Percentiles rank a stretch among this genome's conserved stretches.
phyloP scores from a whole-genome alignment of 805 yeast genomes.

The Komagataella pastoris region DNA sequence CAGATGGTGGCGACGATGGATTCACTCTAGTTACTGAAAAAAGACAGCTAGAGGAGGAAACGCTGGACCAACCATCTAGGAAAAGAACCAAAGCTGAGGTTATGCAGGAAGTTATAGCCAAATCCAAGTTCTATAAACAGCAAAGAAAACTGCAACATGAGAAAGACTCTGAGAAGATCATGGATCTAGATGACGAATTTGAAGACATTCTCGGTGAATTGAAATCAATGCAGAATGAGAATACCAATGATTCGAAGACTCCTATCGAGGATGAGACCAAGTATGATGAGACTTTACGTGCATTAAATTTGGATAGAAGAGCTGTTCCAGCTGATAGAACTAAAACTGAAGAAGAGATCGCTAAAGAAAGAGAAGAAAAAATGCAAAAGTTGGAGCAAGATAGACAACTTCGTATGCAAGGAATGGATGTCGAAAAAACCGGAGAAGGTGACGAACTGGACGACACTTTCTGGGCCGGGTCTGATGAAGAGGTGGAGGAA shows the following conservation, averaged over 20 bases:
- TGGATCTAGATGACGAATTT: constrained; percentile 61
- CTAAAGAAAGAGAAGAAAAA: constrained; percentile 45
- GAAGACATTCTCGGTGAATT: constrained; percentile 54
- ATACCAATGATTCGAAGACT: constrained; percentile 15
- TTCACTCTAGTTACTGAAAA: constrained; percentile 21
- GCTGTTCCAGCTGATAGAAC: constrained; percentile 77
- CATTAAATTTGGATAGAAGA: constrained; percentile 55
- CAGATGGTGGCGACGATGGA: constrained; percentile 20
- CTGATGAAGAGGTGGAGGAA: constrained; percentile 28
- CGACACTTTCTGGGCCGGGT: constrained; percentile 57
- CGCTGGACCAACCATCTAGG: constrained; percentile 25
- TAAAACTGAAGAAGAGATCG: constrained; percentile 61
- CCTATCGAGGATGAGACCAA: constrained; percentile 29
- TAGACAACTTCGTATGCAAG: constrained; percentile 64
- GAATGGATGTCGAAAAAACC: constrained; percentile 32
- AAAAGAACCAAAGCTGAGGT: constrained; percentile 75
- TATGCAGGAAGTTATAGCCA: constrained; percentile 76
- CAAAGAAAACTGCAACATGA: constrained; percentile 60
- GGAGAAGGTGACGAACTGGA: constrained; percentile 50
- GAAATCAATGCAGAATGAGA: constrained; percentile 13
- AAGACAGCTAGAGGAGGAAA: constrained; percentile 14
- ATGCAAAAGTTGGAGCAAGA: constrained; percentile 52
- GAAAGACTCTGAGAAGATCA: constrained; percentile 43
- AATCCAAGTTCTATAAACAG: constrained; percentile 64
- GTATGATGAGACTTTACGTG: constrained; percentile 56